Conservation (phyloP, 768 basidiomycete species). For the Hericium coralloides region DNA sequence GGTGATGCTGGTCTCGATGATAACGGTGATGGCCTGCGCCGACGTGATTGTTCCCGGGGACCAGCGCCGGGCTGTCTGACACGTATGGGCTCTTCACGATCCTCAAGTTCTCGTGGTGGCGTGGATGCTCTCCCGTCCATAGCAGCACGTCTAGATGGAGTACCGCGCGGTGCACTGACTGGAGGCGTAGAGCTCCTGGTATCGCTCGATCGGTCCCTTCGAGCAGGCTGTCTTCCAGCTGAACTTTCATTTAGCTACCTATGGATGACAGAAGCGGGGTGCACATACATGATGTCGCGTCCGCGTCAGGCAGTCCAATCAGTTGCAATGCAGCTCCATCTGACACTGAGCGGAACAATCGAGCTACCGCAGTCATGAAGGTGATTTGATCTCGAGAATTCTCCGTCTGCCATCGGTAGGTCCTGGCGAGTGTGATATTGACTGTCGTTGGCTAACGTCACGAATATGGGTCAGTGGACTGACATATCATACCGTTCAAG, state of each 20-base stretch:
- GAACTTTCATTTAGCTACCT: background rate
- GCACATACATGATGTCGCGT: constrained; percentile 25
- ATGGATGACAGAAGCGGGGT: constrained; percentile 1
- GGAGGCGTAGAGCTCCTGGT: too few relatives aligned
- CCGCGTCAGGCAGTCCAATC: constrained; percentile 45
- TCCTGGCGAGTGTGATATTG: constrained; percentile 79
- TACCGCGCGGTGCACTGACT: too few relatives aligned
- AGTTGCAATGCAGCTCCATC: constrained; percentile 42
- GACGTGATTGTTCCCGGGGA: background rate
- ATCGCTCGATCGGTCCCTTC: background rate
- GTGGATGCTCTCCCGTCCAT: constrained; percentile 4
- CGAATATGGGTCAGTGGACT: constrained; percentile 8
- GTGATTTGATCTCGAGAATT: constrained; percentile 55
- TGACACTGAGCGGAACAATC: constrained; percentile 38
- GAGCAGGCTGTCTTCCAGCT: background rate
- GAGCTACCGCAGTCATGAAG: constrained; percentile 63
- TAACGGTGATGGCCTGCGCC: constrained; percentile 5
- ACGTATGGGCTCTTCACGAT: constrained; percentile 4
- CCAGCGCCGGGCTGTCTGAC: constrained; percentile 1
- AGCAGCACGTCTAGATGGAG: too few relatives aligned
- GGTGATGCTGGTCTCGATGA: constrained; percentile 6
- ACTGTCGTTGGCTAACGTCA: constrained; percentile 48
- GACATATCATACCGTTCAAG: background rate
- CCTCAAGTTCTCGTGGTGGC: constrained; percentile 1
- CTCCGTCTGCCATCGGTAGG: constrained; percentile 89